These are phyloP conservation scores for Pseudogymnoascus sp. DNA, from an alignment of 2,329 filamentous ascomycete species.

Conservation along the genomic window DNA sequence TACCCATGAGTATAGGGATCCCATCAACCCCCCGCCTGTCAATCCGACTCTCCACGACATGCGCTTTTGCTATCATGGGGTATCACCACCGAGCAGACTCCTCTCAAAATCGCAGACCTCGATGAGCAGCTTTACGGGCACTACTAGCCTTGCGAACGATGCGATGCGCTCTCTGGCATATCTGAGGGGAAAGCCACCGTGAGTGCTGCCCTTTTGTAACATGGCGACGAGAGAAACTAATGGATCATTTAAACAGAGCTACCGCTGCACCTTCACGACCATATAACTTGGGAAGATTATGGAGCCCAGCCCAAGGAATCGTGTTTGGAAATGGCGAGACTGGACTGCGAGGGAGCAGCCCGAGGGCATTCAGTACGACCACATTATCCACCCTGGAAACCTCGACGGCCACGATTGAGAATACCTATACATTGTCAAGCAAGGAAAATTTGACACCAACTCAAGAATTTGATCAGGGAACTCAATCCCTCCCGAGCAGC, in stretches of 20 bases:
- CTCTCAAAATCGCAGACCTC: slow-evolving; percentile 20
- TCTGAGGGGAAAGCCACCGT: slow-evolving; percentile 17
- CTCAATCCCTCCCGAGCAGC: not conserved
- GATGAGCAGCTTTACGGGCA: slow-evolving; percentile 17
- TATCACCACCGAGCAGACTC: slow-evolving; percentile 23
- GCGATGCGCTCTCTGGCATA: slow-evolving; percentile 17
- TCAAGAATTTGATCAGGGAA: not conserved
- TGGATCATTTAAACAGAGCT: not conserved
- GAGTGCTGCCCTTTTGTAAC: slow-evolving; percentile 10
- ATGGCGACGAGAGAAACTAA: slow-evolving; percentile 10
- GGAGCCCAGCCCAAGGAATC: slow-evolving; percentile 33
- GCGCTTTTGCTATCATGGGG: slow-evolving; percentile 29
- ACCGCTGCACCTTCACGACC: not conserved
- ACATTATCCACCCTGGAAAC: not conserved
- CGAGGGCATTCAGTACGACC: not conserved
- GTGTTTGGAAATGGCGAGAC: slow-evolving; percentile 26
- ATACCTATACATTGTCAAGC: slow-evolving; percentile 10
- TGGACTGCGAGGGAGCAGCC: not conserved
- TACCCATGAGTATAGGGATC: not conserved
- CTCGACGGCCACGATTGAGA: slow-evolving; percentile 10
- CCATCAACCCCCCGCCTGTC: not conserved
- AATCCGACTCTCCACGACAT: slow-evolving; percentile 22
- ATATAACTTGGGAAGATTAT: slow-evolving; percentile 22
- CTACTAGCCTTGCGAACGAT: slow-evolving; percentile 14
- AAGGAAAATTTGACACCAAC: not conserved